Evolutionary conservation across 768 basidiomycete species (phyloP).

Genomic region (Termitomyces eurrhizus): DNA sequence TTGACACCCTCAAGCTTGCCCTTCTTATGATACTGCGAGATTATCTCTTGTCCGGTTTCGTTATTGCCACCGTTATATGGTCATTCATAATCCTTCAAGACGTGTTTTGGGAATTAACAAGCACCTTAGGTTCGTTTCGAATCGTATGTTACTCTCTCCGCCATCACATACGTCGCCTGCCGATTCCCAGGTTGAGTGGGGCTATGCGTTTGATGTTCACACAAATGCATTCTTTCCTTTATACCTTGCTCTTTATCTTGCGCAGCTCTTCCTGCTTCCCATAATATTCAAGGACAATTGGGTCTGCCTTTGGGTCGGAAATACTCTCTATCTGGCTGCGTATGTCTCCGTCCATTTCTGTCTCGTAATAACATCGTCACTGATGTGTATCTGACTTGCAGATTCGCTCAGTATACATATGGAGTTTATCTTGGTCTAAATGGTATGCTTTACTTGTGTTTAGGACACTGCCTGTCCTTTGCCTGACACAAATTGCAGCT

Average conservation of each 20-base stretch:
- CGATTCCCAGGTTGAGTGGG: slow-evolving; percentile 83
- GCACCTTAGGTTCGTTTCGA: slow-evolving; percentile 60
- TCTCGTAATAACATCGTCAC: neutral
- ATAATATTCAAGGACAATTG: slow-evolving; percentile 82
- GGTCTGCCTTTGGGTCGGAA: slow-evolving; percentile 93
- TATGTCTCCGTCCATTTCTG: slow-evolving; percentile 29
- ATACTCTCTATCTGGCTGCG: slow-evolving; percentile 88
- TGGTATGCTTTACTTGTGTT: slow-evolving; percentile 35
- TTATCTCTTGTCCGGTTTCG: slow-evolving; percentile 74
- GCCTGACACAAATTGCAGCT: slow-evolving; percentile 38
- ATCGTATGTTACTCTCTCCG: slow-evolving; percentile 64
- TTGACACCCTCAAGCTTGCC: slow-evolving; percentile 59
- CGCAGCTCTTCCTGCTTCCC: slow-evolving; percentile 82
- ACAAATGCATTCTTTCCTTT: slow-evolving; percentile 96
- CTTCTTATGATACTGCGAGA: slow-evolving; percentile 86
- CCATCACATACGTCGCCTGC: slow-evolving; percentile 67
- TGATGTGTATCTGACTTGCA: slow-evolving; percentile 23
- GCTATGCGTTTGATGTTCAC: slow-evolving; percentile 95
- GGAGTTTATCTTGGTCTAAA: slow-evolving; percentile 86
- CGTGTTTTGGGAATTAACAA: slow-evolving; percentile 7
- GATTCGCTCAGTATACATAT: slow-evolving; percentile 88
- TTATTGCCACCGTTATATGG: slow-evolving; percentile 78
- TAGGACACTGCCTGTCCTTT: slow-evolving; percentile 8
- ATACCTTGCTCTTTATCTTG: slow-evolving; percentile 85
- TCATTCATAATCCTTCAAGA: slow-evolving; percentile 24